Evolutionary conservation across 345 rosid species (phyloP).

Genomic region (Litchi chinensis): DNA sequence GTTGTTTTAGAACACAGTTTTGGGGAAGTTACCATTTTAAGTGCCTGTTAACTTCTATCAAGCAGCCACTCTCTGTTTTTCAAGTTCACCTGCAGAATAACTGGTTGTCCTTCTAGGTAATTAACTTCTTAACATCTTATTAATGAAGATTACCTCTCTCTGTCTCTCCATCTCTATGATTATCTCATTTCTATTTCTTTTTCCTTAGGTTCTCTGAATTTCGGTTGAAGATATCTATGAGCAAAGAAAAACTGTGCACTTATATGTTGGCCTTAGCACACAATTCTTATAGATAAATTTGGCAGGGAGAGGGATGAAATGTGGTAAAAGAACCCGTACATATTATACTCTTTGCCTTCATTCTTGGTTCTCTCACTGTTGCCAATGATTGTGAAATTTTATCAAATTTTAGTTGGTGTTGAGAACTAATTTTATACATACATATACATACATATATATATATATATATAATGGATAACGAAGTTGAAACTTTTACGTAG

Average conservation of each 20-base stretch:
- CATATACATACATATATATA: not conserved
- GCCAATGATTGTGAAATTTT: not conserved
- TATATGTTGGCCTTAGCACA: constrained; percentile 6
- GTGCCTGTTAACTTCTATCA: not conserved
- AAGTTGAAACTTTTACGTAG: too few species aligned
- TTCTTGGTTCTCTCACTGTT: constrained; percentile 1
- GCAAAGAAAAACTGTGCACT: constrained; percentile 15
- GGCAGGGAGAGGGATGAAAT: not conserved
- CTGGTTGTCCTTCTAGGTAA: constrained; percentile 21
- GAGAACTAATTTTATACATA: not conserved
- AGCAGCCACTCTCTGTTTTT: not conserved
- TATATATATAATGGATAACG: too few species aligned
- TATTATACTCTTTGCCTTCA: not conserved
- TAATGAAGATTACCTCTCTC: constrained; percentile 29
- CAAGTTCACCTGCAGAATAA: constrained; percentile 19
- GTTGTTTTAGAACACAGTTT: not conserved
- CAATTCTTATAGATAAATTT: constrained; percentile 12
- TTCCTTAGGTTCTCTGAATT: constrained; percentile 13
- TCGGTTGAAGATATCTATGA: not conserved
- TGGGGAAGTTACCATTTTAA: not conserved
- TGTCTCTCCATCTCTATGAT: constrained; percentile 13
- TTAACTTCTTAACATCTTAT: not conserved
- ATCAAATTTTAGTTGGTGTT: not conserved
- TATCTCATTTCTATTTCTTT: constrained; percentile 8
- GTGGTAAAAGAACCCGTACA: constrained; percentile 23